These are phyloP conservation scores for Globisporangium camurandrum DNA, from an alignment of 352 stramenopile species.

Conservation along the genomic window DNA sequence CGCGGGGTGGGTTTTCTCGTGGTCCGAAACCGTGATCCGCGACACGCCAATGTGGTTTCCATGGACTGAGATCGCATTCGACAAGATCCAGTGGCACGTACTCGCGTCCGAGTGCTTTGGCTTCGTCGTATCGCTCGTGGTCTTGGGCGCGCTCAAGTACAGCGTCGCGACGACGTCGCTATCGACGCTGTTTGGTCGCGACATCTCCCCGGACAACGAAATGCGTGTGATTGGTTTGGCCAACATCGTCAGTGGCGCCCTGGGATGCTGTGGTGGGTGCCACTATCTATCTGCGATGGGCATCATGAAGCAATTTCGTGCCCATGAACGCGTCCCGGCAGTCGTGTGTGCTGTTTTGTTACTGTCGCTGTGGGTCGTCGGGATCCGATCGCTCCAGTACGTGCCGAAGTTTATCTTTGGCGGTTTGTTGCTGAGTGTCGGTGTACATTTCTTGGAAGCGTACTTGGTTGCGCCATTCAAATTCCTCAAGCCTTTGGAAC, in stretches of 20 bases:
- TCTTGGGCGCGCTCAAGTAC: conserved; percentile 76
- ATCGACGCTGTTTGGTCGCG: conserved; percentile 67
- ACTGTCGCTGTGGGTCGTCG: conserved; percentile 48
- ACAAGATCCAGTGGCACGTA: conserved; percentile 48
- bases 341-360: conserved; percentile 55
- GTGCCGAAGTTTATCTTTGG: conserved; percentile 83
- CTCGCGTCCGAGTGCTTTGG: conserved; percentile 49
- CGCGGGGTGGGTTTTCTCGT: conserved; percentile 56
- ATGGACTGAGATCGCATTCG: conserved; percentile 62
- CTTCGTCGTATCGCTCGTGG: conserved; percentile 60
- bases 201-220: conserved; percentile 74
- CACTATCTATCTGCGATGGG: conserved; percentile 81
- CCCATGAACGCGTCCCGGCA: conserved; percentile 68
- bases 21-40: conserved; percentile 44
- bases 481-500: conserved; percentile 67
- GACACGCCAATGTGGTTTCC: conserved; percentile 76
- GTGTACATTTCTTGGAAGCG: conserved; percentile 68
- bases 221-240: conserved; percentile 75
- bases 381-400: conserved; percentile 60
- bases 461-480: conserved; percentile 67
- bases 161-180: conserved; percentile 73
- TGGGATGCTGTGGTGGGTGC: conserved; percentile 68
- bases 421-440: conserved; percentile 63
- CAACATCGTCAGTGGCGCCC: conserved; percentile 52
- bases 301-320: conserved; percentile 81